Evolutionary conservation across 345 rosid genomes (phyloP).

Genomic region (Populus euphratica): DNA sequence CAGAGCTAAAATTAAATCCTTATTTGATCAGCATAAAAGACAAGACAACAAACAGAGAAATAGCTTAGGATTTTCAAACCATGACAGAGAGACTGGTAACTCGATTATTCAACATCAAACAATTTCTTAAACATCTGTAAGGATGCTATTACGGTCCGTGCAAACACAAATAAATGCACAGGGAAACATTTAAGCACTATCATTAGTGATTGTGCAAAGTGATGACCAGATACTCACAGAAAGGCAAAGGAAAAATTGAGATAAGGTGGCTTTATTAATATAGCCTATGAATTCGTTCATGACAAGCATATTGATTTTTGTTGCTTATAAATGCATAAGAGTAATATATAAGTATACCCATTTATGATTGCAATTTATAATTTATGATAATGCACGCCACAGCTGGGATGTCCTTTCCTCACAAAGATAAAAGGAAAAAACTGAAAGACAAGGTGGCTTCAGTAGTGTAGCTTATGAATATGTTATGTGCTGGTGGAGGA

Average conservation of each 20-base stretch:
- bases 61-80: no score
- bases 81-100: background rate
- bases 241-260: slow-evolving; percentile 27
- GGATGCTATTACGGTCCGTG: no score
- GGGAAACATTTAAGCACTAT: no score
- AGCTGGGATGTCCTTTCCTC: slow-evolving; percentile 25
- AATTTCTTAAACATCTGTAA: background rate
- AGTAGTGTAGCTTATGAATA: slow-evolving; percentile 46
- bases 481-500: slow-evolving; percentile 39
- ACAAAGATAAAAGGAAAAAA: slow-evolving; percentile 15
- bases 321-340: no score
- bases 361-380: background rate
- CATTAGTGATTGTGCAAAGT: no score
- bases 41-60: background rate
- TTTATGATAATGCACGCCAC: slow-evolving; percentile 30
- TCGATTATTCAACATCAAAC: no score
- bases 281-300: slow-evolving; percentile 50
- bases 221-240: background rate
- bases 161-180: no score
- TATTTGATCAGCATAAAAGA: background rate
- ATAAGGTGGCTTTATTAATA: slow-evolving; percentile 21
- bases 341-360: background rate
- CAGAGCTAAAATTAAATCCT: background rate
- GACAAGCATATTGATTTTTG: no score
- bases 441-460: slow-evolving; percentile 29